A percentile compares a stretch with the other conserved stretches of the same genome.
These are phyloP conservation scores for Ogataea hybrid DNA, from an alignment of 1,139 yeast genomes.

Conservation along the genomic window DNA sequence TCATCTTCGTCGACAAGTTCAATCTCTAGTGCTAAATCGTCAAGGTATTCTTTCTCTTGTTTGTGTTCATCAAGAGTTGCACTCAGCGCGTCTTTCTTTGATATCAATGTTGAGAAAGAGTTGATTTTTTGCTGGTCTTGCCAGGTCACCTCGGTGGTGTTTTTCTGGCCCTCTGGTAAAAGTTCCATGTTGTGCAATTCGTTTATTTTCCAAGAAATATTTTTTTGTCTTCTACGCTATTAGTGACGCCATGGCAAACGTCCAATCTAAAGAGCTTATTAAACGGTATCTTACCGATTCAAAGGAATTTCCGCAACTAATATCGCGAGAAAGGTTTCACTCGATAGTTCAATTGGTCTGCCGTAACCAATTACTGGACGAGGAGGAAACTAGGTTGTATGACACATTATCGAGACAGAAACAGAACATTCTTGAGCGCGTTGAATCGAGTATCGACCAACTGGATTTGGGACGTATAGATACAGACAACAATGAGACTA, in stretches of 20 bases:
- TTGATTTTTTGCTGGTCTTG: conserved; percentile 90
- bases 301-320: conserved; percentile 19
- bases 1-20: conserved; percentile 85
- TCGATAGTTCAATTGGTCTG: conserved; percentile 10
- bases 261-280: conserved; percentile 21
- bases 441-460: conserved; percentile 12
- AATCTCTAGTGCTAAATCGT: conserved; percentile 80
- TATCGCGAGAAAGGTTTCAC: conserved; percentile 17
- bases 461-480: conserved; percentile 10
- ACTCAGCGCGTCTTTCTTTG: conserved; percentile 58
- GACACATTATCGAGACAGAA: conserved; percentile 13
- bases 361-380: conserved; percentile 9
- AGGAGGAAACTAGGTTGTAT: conserved; percentile 12
- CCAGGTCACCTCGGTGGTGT: conserved; percentile 78
- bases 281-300: conserved; percentile 16
- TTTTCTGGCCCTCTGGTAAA: conserved; percentile 64
- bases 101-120: conserved; percentile 77
- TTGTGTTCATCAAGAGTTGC: conserved; percentile 49
- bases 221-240: neutral
- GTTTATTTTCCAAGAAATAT: neutral
- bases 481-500: conserved; percentile 7
- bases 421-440: conserved; percentile 6
- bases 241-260: conserved; percentile 5
- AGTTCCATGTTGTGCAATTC: conserved; percentile 23
- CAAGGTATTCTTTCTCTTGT: conserved; percentile 83